Percentiles rank a stretch among this genome's conserved stretches.
phyloP scores from a whole-genome alignment of 1,284 basidiomycete species.

The Leccinum variabile region DNA sequence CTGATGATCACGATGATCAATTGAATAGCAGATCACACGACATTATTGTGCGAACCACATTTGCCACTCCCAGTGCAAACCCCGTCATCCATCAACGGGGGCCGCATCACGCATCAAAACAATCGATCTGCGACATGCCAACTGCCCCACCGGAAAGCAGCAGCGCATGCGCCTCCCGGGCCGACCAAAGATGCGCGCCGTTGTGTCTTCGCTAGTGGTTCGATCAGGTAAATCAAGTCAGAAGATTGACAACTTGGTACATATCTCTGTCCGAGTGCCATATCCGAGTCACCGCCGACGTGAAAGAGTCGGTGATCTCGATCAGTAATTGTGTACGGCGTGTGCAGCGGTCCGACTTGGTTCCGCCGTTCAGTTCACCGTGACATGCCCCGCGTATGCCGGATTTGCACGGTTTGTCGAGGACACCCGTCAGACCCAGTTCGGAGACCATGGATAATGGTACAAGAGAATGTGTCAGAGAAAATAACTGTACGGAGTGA shows the following conservation, averaged over 20 bases:
- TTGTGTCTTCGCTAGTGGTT: neutral
- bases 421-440: neutral
- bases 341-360: neutral
- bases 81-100: neutral
- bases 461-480: neutral
- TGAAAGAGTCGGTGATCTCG: neutral
- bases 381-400: neutral
- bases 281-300: neutral
- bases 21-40: neutral
- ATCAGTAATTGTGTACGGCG: neutral
- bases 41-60: neutral
- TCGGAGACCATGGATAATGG: neutral
- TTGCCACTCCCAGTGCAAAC: neutral
- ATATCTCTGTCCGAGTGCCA: neutral
- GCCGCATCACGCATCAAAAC: neutral
- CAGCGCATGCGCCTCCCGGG: neutral
- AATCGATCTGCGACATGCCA: neutral
- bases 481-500: neutral
- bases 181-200: neutral
- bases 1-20: neutral
- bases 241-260: neutral
- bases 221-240: neutral
- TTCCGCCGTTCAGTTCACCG: neutral
- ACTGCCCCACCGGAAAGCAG: neutral
- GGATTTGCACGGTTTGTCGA: neutral